phyloP scores from a whole-genome alignment of 495 filamentous ascomycete species.

The Tuber calosporum region DNA sequence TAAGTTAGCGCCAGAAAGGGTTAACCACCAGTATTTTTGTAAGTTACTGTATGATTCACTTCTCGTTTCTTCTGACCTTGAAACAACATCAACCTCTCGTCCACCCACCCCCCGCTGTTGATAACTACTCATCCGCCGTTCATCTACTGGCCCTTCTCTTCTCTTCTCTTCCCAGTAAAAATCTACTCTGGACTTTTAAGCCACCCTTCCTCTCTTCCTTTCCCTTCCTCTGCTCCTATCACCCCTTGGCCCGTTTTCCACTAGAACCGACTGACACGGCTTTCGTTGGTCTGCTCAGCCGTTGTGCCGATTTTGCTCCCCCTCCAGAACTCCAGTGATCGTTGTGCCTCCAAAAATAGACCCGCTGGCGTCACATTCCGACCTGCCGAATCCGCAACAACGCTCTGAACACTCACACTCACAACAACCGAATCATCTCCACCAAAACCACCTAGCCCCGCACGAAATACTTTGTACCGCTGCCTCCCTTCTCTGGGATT shows the following conservation, averaged over 20 bases:
- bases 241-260: neutral
- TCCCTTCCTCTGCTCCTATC: neutral
- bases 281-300: neutral
- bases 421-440: constrained; percentile 20
- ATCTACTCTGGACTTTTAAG: neutral
- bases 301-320: constrained; percentile 18
- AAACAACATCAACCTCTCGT: constrained; percentile 2
- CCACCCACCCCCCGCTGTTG: neutral
- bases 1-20: neutral
- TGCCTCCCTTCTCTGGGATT: constrained; percentile 47
- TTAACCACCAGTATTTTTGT: neutral
- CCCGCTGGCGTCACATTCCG: constrained; percentile 38
- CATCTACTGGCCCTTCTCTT: constrained; percentile 14
- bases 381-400: constrained; percentile 31
- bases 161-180: neutral
- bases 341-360: constrained; percentile 37
- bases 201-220: constrained; percentile 5
- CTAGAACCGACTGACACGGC: neutral
- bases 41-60: neutral
- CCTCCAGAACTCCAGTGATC: constrained; percentile 16
- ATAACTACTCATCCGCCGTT: constrained; percentile 7
- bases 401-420: constrained; percentile 21
- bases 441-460: neutral
- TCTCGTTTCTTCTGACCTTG: neutral
- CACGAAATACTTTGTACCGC: constrained; percentile 39